A percentile compares a stretch with the other conserved stretches of the same genome.
Conservation (phyloP, 345 rosid species). For the Raphanus raphanistrum region DNA sequence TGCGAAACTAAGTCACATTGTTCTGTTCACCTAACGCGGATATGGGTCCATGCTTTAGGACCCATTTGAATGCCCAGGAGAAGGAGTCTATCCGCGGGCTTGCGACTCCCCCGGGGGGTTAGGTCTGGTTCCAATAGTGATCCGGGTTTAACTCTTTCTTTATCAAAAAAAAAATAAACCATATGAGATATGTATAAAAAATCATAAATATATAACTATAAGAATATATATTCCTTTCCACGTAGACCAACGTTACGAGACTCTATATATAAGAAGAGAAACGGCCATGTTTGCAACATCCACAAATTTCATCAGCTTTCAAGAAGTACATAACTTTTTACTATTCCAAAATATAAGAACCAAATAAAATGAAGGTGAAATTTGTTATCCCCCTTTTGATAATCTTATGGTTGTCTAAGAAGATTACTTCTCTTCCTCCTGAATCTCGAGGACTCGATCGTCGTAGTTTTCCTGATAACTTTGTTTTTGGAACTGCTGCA, state of each 20-base stretch:
- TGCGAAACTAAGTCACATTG: no score
- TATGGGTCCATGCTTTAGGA: no score
- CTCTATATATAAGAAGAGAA: constrained; percentile 12
- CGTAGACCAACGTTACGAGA: constrained; percentile 19
- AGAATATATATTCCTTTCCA: constrained; percentile 21
- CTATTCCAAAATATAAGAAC: neutral
- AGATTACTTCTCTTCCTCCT: constrained; percentile 17
- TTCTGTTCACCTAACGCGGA: no score
- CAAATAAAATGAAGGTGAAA: constrained; percentile 12
- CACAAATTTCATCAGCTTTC: neutral
- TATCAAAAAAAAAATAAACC: neutral
- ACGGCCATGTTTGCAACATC: constrained; percentile 3
- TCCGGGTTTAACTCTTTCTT: no score
- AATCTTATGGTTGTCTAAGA: constrained; percentile 28
- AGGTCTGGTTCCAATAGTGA: no score
- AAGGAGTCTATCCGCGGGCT: no score
- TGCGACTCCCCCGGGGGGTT: no score
- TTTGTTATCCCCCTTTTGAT: constrained; percentile 28
- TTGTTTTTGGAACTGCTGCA: constrained; percentile 44
- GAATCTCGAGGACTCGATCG: constrained; percentile 21
- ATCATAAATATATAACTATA: neutral
- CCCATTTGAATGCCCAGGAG: no score
- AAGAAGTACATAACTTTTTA: neutral
- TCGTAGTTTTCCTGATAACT: constrained; percentile 24
- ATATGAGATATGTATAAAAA: no score